Evolutionary conservation across 1,139 yeast genomes (phyloP).

Genomic region (Debaryomyces subglobosus): DNA sequence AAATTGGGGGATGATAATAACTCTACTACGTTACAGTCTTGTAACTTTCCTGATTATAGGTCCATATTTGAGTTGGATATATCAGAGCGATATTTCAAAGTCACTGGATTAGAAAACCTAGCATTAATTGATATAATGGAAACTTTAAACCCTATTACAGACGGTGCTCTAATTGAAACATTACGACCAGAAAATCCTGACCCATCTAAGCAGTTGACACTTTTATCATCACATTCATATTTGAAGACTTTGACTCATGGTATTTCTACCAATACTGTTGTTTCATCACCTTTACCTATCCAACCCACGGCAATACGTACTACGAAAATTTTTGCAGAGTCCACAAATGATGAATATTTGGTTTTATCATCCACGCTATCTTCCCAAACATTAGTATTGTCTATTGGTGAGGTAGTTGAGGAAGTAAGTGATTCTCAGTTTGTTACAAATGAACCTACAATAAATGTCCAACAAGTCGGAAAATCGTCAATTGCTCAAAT

Average conservation of each 20-base stretch:
- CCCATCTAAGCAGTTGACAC: conserved; percentile 39
- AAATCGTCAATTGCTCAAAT: conserved; percentile 67
- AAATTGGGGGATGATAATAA: conserved; percentile 62
- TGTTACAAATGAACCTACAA: conserved; percentile 57
- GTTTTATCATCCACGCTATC: conserved; percentile 64
- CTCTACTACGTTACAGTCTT: conserved; percentile 20
- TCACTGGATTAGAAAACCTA: conserved; percentile 54
- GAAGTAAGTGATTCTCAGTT: conserved; percentile 73
- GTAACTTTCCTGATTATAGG: conserved; percentile 14
- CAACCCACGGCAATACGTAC: conserved; percentile 65
- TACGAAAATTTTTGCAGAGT: conserved; percentile 47
- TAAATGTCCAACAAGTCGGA: conserved; percentile 76
- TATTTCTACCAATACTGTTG: conserved; percentile 60
- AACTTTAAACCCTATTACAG: conserved; percentile 61
- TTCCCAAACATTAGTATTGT: conserved; percentile 67
- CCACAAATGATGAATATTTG: conserved; percentile 62
- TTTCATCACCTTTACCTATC: conserved; percentile 71
- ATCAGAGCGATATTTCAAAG: conserved; percentile 18
- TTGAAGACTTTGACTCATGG: conserved; percentile 63
- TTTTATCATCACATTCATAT: conserved; percentile 40
- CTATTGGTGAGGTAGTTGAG: conserved; percentile 79
- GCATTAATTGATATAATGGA: conserved; percentile 57
- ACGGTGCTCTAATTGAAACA: conserved; percentile 43
- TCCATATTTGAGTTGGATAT: conserved; percentile 1
- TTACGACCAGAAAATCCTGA: conserved; percentile 36